Evolutionary conservation across 306 rosid genomes (phyloP), one percentile per base, ranked within the genome.

Genomic region (Pachyrhizus erosus): DNA sequence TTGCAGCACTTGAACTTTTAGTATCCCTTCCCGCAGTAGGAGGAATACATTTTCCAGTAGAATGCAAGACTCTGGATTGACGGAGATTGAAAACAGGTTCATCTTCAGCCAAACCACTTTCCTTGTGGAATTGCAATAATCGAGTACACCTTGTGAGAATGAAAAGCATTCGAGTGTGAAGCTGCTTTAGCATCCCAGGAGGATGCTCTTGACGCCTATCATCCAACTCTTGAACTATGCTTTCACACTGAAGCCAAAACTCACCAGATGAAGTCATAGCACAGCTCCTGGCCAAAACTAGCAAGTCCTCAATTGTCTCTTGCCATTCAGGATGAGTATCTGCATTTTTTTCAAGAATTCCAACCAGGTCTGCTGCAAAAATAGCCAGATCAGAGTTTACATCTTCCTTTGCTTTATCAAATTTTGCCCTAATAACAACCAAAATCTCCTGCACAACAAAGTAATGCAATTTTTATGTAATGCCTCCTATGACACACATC

Each of bases 181-280:
- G 99, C 85, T 91, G 96, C 90, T 96, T 96, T 80, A 96, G 88
- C 83, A 84, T 86, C 81, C 99, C 99, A 3, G 94, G 97, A 61
- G 97, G 93, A 72, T 86, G 93, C 83, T 96, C 98, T 89, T 96
- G 99, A 51, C 99, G 99, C 84, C 91, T 92, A 87, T 96, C 99
- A 86, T 96, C 99, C 90, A 96, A 93, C 34, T 96, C 99, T 89
- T 93, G 99, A 85, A 96, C 99, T 84, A 93, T 92, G 85, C 98
- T 80, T 89, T 96, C 99, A 88, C 99, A 96, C 78, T 92, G 97
- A 87, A 93, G 96, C 99, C 99, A 96, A 89, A 96, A 96, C 68
- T 96, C 97, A 75, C 91, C 97, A 66, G 99, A 62, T 29, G 97
- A 87, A 46, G 99, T 87, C 93, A 96, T 87, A 42, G 98, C 98